A percentile compares a stretch with the other conserved stretches of the same genome.
Evolutionary conservation across 192 early-diverging fungal genomes (phyloP).

Genomic region (Dispira simplex): DNA sequence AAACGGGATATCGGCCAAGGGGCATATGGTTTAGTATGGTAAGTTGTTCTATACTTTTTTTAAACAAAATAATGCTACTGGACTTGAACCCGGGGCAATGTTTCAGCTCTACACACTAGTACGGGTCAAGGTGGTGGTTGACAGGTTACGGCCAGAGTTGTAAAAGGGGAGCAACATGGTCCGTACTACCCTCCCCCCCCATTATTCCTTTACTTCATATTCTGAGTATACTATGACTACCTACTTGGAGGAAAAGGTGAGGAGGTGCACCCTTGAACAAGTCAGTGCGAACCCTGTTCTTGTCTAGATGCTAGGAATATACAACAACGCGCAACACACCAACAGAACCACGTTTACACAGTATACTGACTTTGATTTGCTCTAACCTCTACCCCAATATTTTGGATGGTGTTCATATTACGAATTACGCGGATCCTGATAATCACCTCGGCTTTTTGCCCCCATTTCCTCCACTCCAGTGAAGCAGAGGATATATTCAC

Average conservation of each 20-base stretch:
- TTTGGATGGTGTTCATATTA: too few species aligned
- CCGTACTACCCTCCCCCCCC: background rate
- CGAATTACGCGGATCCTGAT: too few species aligned
- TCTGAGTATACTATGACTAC: too few species aligned
- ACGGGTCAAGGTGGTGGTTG: too few species aligned
- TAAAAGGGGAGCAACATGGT: background rate
- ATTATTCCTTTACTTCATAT: too few species aligned
- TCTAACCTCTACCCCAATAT: too few species aligned
- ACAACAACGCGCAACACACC: too few species aligned
- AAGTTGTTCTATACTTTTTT: constrained; percentile 14
- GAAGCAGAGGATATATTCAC: constrained; percentile 72
- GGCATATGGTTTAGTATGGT: constrained; percentile 81
- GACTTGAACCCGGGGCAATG: background rate
- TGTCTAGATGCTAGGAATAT: too few species aligned
- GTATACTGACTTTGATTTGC: too few species aligned
- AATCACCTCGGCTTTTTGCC: background rate
- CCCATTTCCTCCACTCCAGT: constrained; percentile 25
- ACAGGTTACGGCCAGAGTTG: background rate
- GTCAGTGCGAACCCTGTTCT: background rate
- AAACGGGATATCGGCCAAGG: constrained; percentile 77
- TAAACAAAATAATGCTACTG: background rate
- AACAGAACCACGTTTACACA: too few species aligned
- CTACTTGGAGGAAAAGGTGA: too few species aligned
- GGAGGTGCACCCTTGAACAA: too few species aligned
- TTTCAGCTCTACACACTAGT: constrained; percentile 1